These are phyloP conservation scores for Teratosphaeria destructans DNA, from an alignment of 2,329 filamentous ascomycete genomes.

Conservation along the genomic window DNA sequence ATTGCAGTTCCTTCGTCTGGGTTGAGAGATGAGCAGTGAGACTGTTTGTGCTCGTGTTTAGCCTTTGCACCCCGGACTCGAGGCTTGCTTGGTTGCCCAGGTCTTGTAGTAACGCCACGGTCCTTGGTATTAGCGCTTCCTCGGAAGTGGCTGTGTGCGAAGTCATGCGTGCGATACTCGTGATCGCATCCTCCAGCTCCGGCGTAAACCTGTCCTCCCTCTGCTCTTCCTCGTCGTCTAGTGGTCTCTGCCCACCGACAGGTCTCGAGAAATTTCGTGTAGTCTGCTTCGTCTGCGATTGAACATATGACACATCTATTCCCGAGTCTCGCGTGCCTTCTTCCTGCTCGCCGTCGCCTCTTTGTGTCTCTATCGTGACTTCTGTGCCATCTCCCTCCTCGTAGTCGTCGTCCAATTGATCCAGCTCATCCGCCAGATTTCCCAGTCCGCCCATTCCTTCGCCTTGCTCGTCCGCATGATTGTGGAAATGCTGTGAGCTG, in stretches of 20 bases:
- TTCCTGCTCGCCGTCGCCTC: slow-evolving; percentile 19
- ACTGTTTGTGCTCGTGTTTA: slow-evolving; percentile 27
- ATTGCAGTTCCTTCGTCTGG: slow-evolving; percentile 66
- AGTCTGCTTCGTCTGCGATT: slow-evolving; percentile 11
- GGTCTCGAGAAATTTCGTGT: slow-evolving; percentile 25
- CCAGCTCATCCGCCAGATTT: slow-evolving; percentile 72
- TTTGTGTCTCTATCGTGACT: slow-evolving; percentile 8
- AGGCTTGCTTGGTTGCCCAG: slow-evolving; percentile 24
- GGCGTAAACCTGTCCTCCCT: slow-evolving; percentile 45
- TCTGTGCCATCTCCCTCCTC: slow-evolving; percentile 19
- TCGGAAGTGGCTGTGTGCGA: slow-evolving; percentile 18
- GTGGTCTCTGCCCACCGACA: slow-evolving; percentile 12
- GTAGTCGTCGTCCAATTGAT: slow-evolving; percentile 28
- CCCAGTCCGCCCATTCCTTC: slow-evolving; percentile 41
- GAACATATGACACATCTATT: slow-evolving; percentile 30
- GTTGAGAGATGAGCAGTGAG: slow-evolving; percentile 63
- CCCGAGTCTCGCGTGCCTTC: slow-evolving; percentile 36
- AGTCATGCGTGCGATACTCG: slow-evolving; percentile 23
- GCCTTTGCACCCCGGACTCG: slow-evolving; percentile 23
- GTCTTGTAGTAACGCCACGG: slow-evolving; percentile 23
- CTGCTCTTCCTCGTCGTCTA: slow-evolving; percentile 12
- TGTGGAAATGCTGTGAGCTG: slow-evolving; percentile 28
- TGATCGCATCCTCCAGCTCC: slow-evolving; percentile 27
- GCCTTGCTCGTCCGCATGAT: slow-evolving; percentile 21
- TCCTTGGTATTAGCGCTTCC: slow-evolving; percentile 24